These are phyloP conservation scores for Cardamine resedifolia DNA, from an alignment of 345 rosid species.

Conservation along the genomic window DNA sequence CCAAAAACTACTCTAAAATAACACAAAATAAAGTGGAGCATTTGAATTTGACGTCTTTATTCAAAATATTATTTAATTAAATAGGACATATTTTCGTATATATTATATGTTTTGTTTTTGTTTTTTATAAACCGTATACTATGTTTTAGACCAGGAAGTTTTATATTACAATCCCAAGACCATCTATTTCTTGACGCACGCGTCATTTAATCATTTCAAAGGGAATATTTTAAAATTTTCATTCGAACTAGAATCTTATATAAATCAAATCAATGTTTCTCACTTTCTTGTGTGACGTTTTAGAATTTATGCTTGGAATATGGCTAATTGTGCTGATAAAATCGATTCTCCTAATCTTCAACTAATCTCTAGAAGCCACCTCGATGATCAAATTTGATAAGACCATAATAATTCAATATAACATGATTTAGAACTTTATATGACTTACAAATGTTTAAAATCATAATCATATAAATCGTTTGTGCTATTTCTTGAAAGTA, in stretches of 20 bases:
- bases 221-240: neutral
- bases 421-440: neutral
- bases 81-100: neutral
- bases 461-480: neutral
- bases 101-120: too few species aligned
- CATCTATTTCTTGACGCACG: neutral
- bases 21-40: too few species aligned
- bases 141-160: neutral
- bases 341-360: neutral
- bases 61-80: neutral
- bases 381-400: neutral
- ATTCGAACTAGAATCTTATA: neutral
- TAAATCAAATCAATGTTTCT: conserved; percentile 1
- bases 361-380: neutral
- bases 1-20: too few species aligned
- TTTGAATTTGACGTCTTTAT: neutral
- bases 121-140: too few species aligned
- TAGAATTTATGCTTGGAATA: conserved; percentile 4
- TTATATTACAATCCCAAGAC: neutral
- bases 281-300: conserved; percentile 11
- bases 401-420: neutral
- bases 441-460: neutral
- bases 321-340: neutral
- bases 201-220: neutral
- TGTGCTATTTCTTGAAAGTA: neutral